A percentile compares a stretch with the other conserved stretches of the same genome.
phyloP scores from a whole-genome alignment of 257 asterid species.

The Plantago major region DNA sequence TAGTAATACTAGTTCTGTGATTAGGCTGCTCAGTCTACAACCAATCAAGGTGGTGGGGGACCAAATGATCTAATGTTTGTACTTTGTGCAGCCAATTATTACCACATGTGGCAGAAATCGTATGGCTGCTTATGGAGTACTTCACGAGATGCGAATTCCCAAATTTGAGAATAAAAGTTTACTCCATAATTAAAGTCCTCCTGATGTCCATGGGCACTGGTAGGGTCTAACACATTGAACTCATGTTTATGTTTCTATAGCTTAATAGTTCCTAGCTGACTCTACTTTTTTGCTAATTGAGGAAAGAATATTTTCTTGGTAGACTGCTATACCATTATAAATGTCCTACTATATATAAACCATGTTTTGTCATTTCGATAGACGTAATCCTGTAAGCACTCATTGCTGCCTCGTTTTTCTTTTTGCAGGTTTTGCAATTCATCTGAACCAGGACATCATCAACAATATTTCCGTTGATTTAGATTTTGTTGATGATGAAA shows the following conservation, averaged over 20 bases:
- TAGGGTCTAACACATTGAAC: constrained; percentile 30
- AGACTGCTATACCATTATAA: neutral
- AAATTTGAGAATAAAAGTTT: constrained; percentile 62
- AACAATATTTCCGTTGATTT: constrained; percentile 55
- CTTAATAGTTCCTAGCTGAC: neutral
- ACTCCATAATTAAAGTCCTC: constrained; percentile 52
- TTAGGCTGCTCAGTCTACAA: constrained; percentile 3
- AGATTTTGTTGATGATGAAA: constrained; percentile 33
- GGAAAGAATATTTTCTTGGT: neutral
- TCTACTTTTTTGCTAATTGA: constrained; percentile 5
- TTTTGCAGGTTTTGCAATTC: constrained; percentile 57
- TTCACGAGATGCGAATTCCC: constrained; percentile 53
- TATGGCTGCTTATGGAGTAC: constrained; percentile 53
- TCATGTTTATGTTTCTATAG: constrained; percentile 12
- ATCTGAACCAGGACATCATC: constrained; percentile 49
- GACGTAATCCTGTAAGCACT: constrained; percentile 10
- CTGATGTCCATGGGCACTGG: constrained; percentile 84
- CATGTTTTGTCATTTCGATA: neutral
- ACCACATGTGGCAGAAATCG: constrained; percentile 55
- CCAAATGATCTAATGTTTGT: constrained; percentile 8
- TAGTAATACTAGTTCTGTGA: constrained; percentile 3
- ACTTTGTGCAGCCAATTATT: constrained; percentile 69
- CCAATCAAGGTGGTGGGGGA: constrained; percentile 14
- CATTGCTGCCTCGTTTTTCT: constrained; percentile 10
- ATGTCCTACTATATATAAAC: neutral